phyloP scores from a whole-genome alignment of 805 yeast genomes.

The Schwanniomyces polymorphus region DNA sequence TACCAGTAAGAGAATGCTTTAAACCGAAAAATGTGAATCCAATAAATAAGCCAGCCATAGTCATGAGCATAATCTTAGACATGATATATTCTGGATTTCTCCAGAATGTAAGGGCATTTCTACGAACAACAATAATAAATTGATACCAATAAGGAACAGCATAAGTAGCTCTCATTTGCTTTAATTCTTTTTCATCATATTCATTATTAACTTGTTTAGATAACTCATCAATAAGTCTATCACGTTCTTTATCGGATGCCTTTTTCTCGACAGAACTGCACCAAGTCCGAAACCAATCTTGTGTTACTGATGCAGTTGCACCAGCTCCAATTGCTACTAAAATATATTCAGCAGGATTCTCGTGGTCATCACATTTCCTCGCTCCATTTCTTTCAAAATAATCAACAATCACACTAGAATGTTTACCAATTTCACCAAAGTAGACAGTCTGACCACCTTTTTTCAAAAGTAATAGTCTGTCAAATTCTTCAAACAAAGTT shows the following conservation, averaged over 20 bases:
- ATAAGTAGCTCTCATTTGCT: conserved; percentile 7
- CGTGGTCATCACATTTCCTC: conserved; percentile 52
- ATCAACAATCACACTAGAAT: conserved; percentile 14
- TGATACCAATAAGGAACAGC: conserved; percentile 16
- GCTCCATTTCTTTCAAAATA: conserved; percentile 33
- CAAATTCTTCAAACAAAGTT: conserved; percentile 40
- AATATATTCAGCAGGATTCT: conserved; percentile 32
- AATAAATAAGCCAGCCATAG: conserved; percentile 44
- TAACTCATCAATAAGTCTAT: no score
- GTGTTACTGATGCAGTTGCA: conserved; percentile 59
- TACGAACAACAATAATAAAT: conserved; percentile 11
- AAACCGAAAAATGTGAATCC: conserved; percentile 17
- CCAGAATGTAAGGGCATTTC: conserved; percentile 26
- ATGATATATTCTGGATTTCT: conserved; percentile 39
- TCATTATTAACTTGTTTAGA: conserved; percentile 6
- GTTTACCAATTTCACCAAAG: conserved; percentile 20
- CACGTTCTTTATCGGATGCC: conserved; percentile 1
- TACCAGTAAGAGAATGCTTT: conserved; percentile 42
- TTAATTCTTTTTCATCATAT: background rate
- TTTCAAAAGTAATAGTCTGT: conserved; percentile 28
- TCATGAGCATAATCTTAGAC: conserved; percentile 33
- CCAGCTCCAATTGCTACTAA: conserved; percentile 70
- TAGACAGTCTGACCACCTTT: conserved; percentile 25
- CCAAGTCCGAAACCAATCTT: conserved; percentile 71
- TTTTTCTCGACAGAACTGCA: conserved; percentile 15